Conservation (phyloP, 352 stramenopile species). For the Aphanomyces cochlioides region DNA sequence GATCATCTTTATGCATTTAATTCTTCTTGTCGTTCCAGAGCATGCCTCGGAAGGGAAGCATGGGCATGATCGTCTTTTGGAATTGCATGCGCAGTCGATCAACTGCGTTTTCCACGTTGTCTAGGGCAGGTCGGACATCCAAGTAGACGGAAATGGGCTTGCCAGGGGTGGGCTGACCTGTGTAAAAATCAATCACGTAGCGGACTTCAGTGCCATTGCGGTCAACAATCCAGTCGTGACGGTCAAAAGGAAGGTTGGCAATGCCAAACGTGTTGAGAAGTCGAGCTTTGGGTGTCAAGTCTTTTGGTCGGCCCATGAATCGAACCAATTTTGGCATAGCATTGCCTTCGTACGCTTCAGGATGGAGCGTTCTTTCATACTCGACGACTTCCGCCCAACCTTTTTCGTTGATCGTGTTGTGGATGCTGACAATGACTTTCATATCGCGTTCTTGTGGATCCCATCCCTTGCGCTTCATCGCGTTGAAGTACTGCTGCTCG, state of each 20-base stretch:
- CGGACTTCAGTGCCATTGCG: slow-evolving; percentile 88
- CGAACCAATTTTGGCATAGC: slow-evolving; percentile 82
- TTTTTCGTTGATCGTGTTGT: slow-evolving; percentile 97
- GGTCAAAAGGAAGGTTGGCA: slow-evolving; percentile 94
- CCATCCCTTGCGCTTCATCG: slow-evolving; percentile 96
- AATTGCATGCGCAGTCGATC: slow-evolving; percentile 80
- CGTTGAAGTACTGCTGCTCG: slow-evolving; percentile 97
- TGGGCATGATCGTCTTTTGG: slow-evolving; percentile 61
- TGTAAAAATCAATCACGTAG: slow-evolving; percentile 99
- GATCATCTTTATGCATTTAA: not conserved
- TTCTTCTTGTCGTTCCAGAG: slow-evolving; percentile 29
- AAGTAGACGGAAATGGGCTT: slow-evolving; percentile 91
- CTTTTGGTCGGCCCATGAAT: slow-evolving; percentile 94
- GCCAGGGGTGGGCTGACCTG: slow-evolving; percentile 81
- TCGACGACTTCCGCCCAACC: slow-evolving; percentile 91
- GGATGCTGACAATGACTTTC: slow-evolving; percentile 94
- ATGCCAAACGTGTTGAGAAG: slow-evolving; percentile 67
- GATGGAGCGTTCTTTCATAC: slow-evolving; percentile 78
- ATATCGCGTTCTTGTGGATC: slow-evolving; percentile 89
- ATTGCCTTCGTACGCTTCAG: slow-evolving; percentile 14
- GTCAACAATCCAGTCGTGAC: slow-evolving; percentile 98
- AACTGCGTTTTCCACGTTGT: slow-evolving; percentile 79
- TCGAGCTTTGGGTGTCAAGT: slow-evolving; percentile 93
- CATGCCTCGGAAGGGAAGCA: slow-evolving; percentile 65
- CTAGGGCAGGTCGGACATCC: slow-evolving; percentile 95